These are phyloP conservation scores for Erysiphe neolycopersici DNA, from an alignment of 2,329 filamentous ascomycete genomes.

Conservation along the genomic window DNA sequence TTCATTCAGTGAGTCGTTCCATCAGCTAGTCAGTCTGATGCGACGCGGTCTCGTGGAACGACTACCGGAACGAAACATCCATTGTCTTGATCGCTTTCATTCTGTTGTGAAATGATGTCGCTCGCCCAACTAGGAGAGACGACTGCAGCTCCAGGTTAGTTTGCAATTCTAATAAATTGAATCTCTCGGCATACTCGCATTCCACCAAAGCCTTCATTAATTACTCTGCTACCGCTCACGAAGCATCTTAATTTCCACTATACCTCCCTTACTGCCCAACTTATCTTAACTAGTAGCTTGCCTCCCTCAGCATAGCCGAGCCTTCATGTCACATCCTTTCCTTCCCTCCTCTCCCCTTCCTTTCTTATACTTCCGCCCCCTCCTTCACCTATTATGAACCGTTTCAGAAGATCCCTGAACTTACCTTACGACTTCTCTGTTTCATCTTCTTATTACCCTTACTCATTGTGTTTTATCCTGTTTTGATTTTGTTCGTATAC, in stretches of 20 bases:
- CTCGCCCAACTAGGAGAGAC: slow-evolving; percentile 9
- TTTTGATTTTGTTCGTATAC: not conserved
- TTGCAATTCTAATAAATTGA: not conserved
- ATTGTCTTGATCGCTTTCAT: not conserved
- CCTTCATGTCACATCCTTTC: too few species aligned
- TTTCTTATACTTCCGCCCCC: not conserved
- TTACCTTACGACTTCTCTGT: not conserved
- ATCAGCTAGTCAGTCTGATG: too few species aligned
- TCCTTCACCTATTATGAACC: not conserved
- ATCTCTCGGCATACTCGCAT: too few species aligned
- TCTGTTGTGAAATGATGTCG: slow-evolving; percentile 7
- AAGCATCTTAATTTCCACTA: too few species aligned
- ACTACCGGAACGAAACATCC: too few species aligned
- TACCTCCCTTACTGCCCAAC: too few species aligned
- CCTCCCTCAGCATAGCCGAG: too few species aligned
- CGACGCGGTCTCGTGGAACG: too few species aligned
- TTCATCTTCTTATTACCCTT: not conserved
- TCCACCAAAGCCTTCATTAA: too few species aligned
- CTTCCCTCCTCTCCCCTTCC: not conserved
- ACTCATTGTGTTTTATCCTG: not conserved
- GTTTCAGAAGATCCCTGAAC: not conserved
- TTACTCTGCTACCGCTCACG: too few species aligned
- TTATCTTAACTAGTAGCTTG: too few species aligned
- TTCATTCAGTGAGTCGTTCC: too few species aligned
- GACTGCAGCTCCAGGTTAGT: slow-evolving; percentile 6